These are phyloP conservation scores for Termitomyces sp. DNA, from an alignment of 768 basidiomycete species.

Conservation along the genomic window DNA sequence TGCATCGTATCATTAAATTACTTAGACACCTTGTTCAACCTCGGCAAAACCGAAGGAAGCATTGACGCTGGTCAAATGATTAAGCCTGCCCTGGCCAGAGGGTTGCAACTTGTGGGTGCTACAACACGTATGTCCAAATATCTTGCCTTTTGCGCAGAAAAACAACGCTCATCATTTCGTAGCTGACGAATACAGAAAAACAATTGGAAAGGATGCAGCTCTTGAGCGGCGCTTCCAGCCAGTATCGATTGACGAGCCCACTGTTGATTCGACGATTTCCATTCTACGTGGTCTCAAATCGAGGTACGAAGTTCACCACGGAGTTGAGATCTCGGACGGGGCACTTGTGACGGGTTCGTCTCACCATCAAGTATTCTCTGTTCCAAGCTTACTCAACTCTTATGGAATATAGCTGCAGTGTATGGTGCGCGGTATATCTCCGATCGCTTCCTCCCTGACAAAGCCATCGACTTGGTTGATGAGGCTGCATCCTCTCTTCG, in stretches of 20 bases:
- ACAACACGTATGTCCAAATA: slow-evolving; percentile 67
- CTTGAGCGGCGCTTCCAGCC: slow-evolving; percentile 91
- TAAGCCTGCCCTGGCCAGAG: slow-evolving; percentile 84
- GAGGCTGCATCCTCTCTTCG: slow-evolving; percentile 87
- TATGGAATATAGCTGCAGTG: slow-evolving; percentile 54
- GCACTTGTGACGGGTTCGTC: slow-evolving; percentile 76
- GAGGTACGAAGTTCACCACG: slow-evolving; percentile 88
- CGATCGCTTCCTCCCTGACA: slow-evolving; percentile 85
- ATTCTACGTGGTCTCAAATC: slow-evolving; percentile 85
- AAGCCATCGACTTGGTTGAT: slow-evolving; percentile 89
- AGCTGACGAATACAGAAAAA: slow-evolving; percentile 89
- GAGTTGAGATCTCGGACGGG: slow-evolving; percentile 85
- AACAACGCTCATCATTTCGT: neutral
- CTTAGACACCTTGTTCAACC: slow-evolving; percentile 72
- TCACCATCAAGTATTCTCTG: neutral
- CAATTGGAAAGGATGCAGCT: slow-evolving; percentile 88
- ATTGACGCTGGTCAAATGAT: slow-evolving; percentile 94
- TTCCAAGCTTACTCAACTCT: neutral
- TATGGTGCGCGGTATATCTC: slow-evolving; percentile 84
- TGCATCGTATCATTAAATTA: neutral
- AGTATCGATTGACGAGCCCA: slow-evolving; percentile 82
- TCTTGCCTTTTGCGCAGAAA: neutral
- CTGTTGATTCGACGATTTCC: slow-evolving; percentile 76
- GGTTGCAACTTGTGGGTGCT: slow-evolving; percentile 84
- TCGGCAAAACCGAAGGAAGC: slow-evolving; percentile 88